Base-by-base conservation (phyloP, 2,329 filamentous ascomycete species). In the Colletotrichum chlorophyti region DNA sequence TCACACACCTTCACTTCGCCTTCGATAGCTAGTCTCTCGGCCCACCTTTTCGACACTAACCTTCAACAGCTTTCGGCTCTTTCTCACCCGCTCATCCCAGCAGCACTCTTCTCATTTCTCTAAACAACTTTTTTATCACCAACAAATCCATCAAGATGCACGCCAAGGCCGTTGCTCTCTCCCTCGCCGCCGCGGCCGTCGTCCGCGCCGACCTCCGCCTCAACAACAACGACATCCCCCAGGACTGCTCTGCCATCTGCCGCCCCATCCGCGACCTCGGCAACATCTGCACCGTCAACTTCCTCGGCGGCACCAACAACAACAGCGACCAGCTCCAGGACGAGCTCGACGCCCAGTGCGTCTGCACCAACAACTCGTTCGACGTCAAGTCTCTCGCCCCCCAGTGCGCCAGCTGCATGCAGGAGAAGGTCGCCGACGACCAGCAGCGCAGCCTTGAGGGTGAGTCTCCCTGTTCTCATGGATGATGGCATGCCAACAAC, bases 331-430 rank as follows among this genome's bases (percentile, higher is more conserved):
- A 57, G 37, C 21, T 38, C 23, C 57, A 60, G 57, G 57, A 60
- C 26, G 31, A 55, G 31, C 57, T 60, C 9, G 51, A 60, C 38
- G 45, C 57, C n/a, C 57, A 60, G 57, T 60, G 57, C 23, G 57
- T 60, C 45, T 60, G 57, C 57, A 60, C 57, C 45, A 60, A 60
- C 52, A 57, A 11, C 57, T 60, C 57, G 2, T 60, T 60, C 57
- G 57, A 60, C 47, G 35, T 60, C 29, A 60, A 60, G 51, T 57
- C 27, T 45, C 27, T 60, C 31, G 57, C 51, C 21, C 43, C 51
- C 45, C 51, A 60, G 57, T 78, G 75, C 59, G 68, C 70, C 47
- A 69, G 68, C 51, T 78, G 75, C 60, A 72, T 78, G 59, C 64
- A 65, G 29, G 69, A 76, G 66, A 71, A 70, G 57, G 45, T 54